phyloP scores from a whole-genome alignment of 495 filamentous ascomycete genomes.

The Penicillium arizonense region DNA sequence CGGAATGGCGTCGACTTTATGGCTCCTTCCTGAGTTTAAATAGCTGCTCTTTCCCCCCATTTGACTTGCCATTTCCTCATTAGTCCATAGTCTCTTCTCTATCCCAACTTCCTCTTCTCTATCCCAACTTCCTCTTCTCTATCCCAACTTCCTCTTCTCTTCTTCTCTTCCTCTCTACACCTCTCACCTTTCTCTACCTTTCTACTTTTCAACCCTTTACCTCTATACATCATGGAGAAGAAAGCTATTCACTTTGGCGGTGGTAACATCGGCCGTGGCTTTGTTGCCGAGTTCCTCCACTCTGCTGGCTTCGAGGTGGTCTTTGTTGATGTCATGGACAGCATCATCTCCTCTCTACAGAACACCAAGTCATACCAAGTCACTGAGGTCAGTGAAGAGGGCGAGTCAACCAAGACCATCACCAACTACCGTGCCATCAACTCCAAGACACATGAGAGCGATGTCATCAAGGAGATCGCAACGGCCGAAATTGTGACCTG shows the following conservation, averaged over 20 bases:
- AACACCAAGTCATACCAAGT: constrained; percentile 76
- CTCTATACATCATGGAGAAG: constrained; percentile 53
- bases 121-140: not conserved
- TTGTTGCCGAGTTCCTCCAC: constrained; percentile 75
- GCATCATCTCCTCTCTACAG: constrained; percentile 74
- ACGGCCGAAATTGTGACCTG: constrained; percentile 90
- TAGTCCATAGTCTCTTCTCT: not conserved
- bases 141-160: not conserved
- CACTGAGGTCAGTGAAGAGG: constrained; percentile 86
- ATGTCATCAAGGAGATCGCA: constrained; percentile 79
- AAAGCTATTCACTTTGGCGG: constrained; percentile 93
- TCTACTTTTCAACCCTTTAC: constrained; percentile 1
- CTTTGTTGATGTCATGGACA: constrained; percentile 90
- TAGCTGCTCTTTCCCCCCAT: constrained; percentile 1
- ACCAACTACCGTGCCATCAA: constrained; percentile 96
- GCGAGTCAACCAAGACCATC: constrained; percentile 77
- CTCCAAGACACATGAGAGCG: constrained; percentile 75
- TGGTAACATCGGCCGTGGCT: constrained; percentile 81
- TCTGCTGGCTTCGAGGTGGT: constrained; percentile 78
- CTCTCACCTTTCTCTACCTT: not conserved
- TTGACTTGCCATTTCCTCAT: not conserved
- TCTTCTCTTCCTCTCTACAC: not conserved
- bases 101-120: constrained; percentile 2
- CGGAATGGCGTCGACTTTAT: not conserved
- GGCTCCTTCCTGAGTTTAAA: constrained; percentile 6